These are phyloP conservation scores for Aspergillus asperescens DNA, from an alignment of 495 filamentous ascomycete genomes.

Conservation along the genomic window DNA sequence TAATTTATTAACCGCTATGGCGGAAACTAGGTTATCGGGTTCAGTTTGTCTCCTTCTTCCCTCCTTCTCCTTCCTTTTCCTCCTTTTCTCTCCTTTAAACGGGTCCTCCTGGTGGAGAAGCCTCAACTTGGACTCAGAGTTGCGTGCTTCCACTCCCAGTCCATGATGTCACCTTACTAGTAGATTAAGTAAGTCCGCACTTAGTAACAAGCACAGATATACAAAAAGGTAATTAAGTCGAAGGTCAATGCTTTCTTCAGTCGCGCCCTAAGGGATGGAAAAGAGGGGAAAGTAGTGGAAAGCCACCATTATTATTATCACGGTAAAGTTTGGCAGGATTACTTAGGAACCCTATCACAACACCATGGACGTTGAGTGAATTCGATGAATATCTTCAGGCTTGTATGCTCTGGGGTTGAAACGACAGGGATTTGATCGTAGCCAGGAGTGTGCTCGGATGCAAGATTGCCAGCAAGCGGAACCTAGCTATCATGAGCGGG, in stretches of 20 bases:
- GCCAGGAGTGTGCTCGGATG: constrained; percentile 23
- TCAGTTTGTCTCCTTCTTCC: too few relatives aligned
- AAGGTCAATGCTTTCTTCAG: too few relatives aligned
- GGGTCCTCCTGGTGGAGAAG: constrained; percentile 6
- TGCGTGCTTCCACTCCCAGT: constrained; percentile 15
- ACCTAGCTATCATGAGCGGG: constrained; percentile 25
- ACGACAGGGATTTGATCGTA: constrained; percentile 22
- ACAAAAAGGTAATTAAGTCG: too few relatives aligned
- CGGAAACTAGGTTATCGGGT: constrained; percentile 5
- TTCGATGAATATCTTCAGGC: too few relatives aligned
- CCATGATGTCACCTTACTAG: constrained; percentile 19
- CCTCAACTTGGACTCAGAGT: constrained; percentile 1
- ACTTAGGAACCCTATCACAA: too few relatives aligned
- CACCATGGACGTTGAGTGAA: too few relatives aligned
- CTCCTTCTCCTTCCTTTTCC: constrained; percentile 7
- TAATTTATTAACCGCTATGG: constrained; percentile 11
- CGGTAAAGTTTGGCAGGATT: too few relatives aligned
- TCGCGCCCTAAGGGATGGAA: too few relatives aligned
- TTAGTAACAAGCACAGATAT: too few relatives aligned
- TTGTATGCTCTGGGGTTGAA: too few relatives aligned
- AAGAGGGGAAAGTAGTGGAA: too few relatives aligned
- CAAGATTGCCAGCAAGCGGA: constrained; percentile 21
- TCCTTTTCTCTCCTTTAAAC: constrained; percentile 1
- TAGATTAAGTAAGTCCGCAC: not conserved
- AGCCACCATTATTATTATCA: too few relatives aligned